Base-by-base conservation (phyloP, 805 yeast genomes). In the Yamadazyma sp. region DNA sequence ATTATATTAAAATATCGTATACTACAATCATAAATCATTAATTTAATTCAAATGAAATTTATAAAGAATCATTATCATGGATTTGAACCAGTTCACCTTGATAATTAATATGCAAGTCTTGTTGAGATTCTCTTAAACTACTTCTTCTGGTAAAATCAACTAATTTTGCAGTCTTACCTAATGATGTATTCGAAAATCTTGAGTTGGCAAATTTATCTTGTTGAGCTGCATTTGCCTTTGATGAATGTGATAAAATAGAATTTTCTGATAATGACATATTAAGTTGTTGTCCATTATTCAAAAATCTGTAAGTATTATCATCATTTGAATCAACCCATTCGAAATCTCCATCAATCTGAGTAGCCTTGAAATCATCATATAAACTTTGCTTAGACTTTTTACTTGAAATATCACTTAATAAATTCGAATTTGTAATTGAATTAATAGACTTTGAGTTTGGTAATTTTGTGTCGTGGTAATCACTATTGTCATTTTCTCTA, bases 101-200 rank as follows among this genome's bases (percentile, higher is more conserved):
- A 26, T 52, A 50, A 10, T 45, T 50, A 14, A 53, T 44, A 30
- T 51, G 47, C 13, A 58, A 59, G 27, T 56, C 61, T 30, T 62
- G 58, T 1, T 69, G 58, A n/a, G 66, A 57, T 35, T 67, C 67
- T 38, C 62, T 52, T 39, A 67, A 53, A 39, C 71, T 60, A 7
- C 67, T 68, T 43, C 63, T 63, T 43, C 75, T 54, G 4, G 73
- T 69, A 40, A 72, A 70, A 31, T 71, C 70, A 26, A 72, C 75
- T 35, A 71, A 53, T 48, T 72, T 70, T 9, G 73, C 73, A 29
- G 56, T 56, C 23, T 44, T 48, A 30, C 52, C 52, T 20, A 47
- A 36, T 2, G 55, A 46, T 8, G 49, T 23, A 27, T 29, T 43
- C 7, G 55, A 43, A 13, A 42, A 35, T 29, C 45, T 39, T 11